These are phyloP conservation scores for Fraxinus pennsylvanica DNA, from an alignment of 257 asterid genomes.

Conservation along the genomic window DNA sequence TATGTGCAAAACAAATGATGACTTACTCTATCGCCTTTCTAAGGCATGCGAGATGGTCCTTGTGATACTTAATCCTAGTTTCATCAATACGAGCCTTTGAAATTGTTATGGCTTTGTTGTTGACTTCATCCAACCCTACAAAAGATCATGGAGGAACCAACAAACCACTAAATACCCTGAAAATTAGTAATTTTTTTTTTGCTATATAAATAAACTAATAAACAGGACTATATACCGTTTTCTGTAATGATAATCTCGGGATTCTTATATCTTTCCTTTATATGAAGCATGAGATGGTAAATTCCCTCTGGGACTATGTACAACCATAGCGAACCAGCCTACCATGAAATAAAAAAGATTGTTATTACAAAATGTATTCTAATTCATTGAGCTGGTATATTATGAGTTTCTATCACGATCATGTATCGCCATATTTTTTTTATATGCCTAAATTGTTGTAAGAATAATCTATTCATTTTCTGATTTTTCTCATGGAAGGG, in stretches of 20 bases:
- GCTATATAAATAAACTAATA: background rate
- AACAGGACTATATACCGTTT: conserved; percentile 20
- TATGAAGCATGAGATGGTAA: conserved; percentile 9
- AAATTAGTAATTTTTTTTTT: background rate
- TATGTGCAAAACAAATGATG: background rate
- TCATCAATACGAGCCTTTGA: background rate
- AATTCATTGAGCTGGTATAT: no score
- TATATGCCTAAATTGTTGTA: background rate
- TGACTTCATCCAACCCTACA: conserved; percentile 23
- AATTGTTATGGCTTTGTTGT: background rate
- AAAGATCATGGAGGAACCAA: background rate
- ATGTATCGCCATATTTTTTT: background rate
- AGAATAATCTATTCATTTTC: background rate
- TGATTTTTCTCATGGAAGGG: background rate
- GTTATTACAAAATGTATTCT: no score
- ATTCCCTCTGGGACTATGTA: conserved; percentile 26
- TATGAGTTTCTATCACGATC: no score
- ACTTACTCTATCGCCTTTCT: conserved; percentile 12
- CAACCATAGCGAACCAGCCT: conserved; percentile 32
- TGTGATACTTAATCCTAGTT: conserved; percentile 15
- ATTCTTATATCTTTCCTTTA: conserved; percentile 8
- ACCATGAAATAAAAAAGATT: background rate
- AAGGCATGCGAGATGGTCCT: conserved; percentile 16
- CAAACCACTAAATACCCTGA: background rate
- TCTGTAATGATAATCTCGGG: conserved; percentile 29